Evolutionary conservation across 805 yeast genomes (phyloP).

Genomic region (Alloascoidea hylecoeti): DNA sequence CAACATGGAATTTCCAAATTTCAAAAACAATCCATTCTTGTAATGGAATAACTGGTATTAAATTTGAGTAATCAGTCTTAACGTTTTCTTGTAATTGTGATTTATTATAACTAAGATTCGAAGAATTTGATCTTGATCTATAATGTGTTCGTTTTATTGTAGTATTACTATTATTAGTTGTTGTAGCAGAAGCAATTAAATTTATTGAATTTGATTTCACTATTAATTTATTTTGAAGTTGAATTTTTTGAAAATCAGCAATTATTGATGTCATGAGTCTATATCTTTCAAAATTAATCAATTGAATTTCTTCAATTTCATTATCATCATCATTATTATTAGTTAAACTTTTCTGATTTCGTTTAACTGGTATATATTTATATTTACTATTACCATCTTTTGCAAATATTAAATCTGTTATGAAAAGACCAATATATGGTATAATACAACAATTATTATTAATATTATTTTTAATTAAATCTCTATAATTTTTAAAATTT

Average conservation of each 20-base stretch:
- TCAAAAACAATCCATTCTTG: not conserved
- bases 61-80: too few relatives aligned
- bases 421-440: slow-evolving; percentile 2
- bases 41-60: not conserved
- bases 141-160: too few relatives aligned
- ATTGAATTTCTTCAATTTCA: slow-evolving; percentile 5
- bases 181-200: not conserved
- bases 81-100: too few relatives aligned
- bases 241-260: slow-evolving; percentile 18
- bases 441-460: not conserved
- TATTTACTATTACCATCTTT: not conserved
- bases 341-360: too few relatives aligned
- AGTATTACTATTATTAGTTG: not conserved
- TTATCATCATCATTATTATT: slow-evolving; percentile 6
- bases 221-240: too few relatives aligned
- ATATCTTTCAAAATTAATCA: slow-evolving; percentile 20
- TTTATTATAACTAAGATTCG: too few relatives aligned
- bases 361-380: not conserved
- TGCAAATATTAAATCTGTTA: not conserved
- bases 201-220: too few relatives aligned
- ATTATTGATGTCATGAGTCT: slow-evolving; percentile 15
- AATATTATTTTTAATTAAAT: not conserved
- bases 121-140: too few relatives aligned
- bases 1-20: not conserved
- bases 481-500: slow-evolving; percentile 2